Percentiles rank a stretch among this genome's conserved stretches.
Conservation (phyloP, 2,329 filamentous ascomycete species). For the Xylaria polymorpha region DNA sequence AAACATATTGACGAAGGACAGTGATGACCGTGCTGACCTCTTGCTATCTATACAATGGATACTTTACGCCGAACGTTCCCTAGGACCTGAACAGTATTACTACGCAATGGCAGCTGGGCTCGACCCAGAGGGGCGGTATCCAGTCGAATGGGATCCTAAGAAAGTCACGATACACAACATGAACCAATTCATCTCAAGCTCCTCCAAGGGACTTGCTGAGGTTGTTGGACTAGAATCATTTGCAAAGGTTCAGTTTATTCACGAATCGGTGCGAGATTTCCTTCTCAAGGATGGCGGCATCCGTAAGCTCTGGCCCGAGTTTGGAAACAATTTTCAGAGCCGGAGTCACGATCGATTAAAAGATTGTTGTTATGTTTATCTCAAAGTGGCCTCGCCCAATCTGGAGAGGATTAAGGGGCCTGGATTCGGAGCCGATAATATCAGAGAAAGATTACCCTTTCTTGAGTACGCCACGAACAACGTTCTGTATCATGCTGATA, state of each 20-base stretch:
- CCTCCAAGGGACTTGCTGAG: constrained; percentile 64
- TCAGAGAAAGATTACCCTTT: constrained; percentile 26
- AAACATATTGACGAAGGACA: constrained; percentile 23
- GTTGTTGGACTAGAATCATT: too few relatives aligned
- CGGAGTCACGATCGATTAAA: constrained; percentile 53
- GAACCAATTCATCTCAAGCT: constrained; percentile 52
- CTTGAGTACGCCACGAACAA: constrained; percentile 19
- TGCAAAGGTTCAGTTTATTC: constrained; percentile 64
- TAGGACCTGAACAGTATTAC: constrained; percentile 9
- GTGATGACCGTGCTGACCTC: constrained; percentile 2
- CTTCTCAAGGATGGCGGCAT: constrained; percentile 54
- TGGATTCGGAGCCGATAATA: too few relatives aligned
- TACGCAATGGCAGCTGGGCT: constrained; percentile 19
- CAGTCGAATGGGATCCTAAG: neutral
- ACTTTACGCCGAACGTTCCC: neutral
- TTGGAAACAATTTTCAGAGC: constrained; percentile 54
- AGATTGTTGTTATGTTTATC: constrained; percentile 18
- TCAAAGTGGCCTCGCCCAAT: neutral
- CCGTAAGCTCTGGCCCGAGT: constrained; percentile 48
- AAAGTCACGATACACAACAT: constrained; percentile 39
- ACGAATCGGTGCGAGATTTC: constrained; percentile 63
- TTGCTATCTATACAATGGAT: constrained; percentile 31
- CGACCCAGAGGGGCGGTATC: neutral
- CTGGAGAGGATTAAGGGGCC: neutral
- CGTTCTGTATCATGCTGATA: constrained; percentile 36